Conservation (phyloP, 495 filamentous ascomycete species). For the Tuber umbilicatum region DNA sequence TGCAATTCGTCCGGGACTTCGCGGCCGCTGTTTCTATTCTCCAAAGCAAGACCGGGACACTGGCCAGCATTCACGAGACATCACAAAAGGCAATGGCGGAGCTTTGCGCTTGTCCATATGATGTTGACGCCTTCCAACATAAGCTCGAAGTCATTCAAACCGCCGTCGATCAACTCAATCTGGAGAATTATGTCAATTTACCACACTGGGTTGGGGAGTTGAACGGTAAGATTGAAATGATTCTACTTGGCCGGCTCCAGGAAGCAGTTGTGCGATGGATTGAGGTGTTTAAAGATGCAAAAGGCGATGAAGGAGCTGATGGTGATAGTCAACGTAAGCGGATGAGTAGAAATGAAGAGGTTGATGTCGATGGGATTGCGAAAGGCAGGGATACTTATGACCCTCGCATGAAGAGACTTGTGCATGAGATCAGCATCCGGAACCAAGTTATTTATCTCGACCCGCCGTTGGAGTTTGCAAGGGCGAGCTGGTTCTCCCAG, state of each 20-base stretch:
- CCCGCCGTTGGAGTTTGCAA: conserved; percentile 81
- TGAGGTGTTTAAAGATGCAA: conserved; percentile 63
- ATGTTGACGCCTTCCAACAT: conserved; percentile 63
- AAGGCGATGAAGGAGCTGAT: conserved; percentile 46
- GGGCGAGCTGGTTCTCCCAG: conserved; percentile 88
- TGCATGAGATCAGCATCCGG: conserved; percentile 89
- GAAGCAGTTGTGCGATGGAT: conserved; percentile 81
- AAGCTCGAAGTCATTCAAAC: conserved; percentile 79
- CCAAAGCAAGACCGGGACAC: conserved; percentile 71
- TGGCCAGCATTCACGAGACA: conserved; percentile 70
- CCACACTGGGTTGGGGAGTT: conserved; percentile 76
- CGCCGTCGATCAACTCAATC: conserved; percentile 86
- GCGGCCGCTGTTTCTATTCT: conserved; percentile 73
- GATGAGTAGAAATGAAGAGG: conserved; percentile 46
- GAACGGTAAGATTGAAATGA: conserved; percentile 73
- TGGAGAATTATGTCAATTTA: conserved; percentile 91
- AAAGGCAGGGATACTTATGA: conserved; percentile 45
- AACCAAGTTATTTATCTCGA: conserved; percentile 95
- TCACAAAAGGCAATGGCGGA: conserved; percentile 76
- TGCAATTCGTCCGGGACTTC: conserved; percentile 92
- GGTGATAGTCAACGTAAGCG: conserved; percentile 46
- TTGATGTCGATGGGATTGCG: conserved; percentile 41
- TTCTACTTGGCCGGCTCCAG: conserved; percentile 67
- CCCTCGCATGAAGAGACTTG: conserved; percentile 59
- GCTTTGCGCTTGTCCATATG: conserved; percentile 78